Base-by-base conservation (phyloP, 176 grass and related monocot species). In the Ensete ventricosum region DNA sequence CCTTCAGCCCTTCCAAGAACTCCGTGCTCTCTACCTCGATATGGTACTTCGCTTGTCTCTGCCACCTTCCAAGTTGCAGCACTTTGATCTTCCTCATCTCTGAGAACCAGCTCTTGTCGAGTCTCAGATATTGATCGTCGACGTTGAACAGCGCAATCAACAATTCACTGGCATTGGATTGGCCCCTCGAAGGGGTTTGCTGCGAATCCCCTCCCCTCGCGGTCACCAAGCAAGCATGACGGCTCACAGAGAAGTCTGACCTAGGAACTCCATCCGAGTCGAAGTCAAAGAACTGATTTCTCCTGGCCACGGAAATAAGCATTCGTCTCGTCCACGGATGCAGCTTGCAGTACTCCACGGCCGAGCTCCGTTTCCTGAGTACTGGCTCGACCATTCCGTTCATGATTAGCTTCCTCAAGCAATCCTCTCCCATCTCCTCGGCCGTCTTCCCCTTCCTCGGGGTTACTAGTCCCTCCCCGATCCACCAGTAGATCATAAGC, bases 141-240 rank as follows among this genome's bases (percentile, higher is more conserved):
- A 92, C 71, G 75, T 92, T 92, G 71, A 79, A 88, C 54, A 88
- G 29, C 55, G 89, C 79, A 9, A 77, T 16, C 52, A 87, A 59
- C 52, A 87, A 59, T 52, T 57, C 23, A 11, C 70, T 50, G 23
- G 64, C 8, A 60, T 69, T 55, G 9, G 55, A 21, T 17, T 14
- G 24, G 12, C 12, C 26, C 26, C 64, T 67, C 22, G 3, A 14
- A 2, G 9, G 24, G 12, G 27, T 11, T 24, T 67, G 23, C 2
- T 24, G 64, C 72, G 64, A 17, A 62, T 71, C 51, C 80, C 25
- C 19, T 43, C 50, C 66, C 21, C 49, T 70, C 13, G 11, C 9
- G 34, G 34, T 43, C 34, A 43, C 69, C 57, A 55, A 55, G 52
- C 9, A 69, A 71, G 52, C 79, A 3, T 3, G 62, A 54, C 54